Base-by-base conservation (phyloP, 2,329 filamentous ascomycete genomes). In the Nemania bipapillata region DNA sequence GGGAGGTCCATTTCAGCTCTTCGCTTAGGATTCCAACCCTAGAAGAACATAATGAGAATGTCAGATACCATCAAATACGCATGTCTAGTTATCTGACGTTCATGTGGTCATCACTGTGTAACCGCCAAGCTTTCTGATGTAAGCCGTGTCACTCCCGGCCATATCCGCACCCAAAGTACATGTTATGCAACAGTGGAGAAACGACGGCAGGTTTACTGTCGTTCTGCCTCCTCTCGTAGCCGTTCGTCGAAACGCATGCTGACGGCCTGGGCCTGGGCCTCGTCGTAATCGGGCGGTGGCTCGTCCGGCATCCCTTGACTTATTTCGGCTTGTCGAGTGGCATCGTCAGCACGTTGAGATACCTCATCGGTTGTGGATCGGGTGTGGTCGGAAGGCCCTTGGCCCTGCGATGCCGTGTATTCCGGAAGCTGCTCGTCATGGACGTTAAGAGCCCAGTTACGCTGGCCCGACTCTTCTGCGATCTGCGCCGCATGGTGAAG, bases 251-350 rank as follows among this genome's bases (percentile, higher is more conserved):
- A 81, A 58, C 81, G 83, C 77, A 84, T 87, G 69, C 81, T 85
- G 30, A 90, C 79, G 30, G 87, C 87, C 74, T 90, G 88, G n/a
- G 86, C 89, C 80, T 97, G 95, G 30, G 92, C 92, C 79, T 97
- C 93, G 76, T 97, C 94, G 77, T 98, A 98, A 40, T 90, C 92
- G 57, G 95, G 95, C 55, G 95, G 95, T 4, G 94, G 93, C 77
- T 96, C 94, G 81, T 90, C 76, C 75, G 93, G 81, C 82, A 80
- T 82, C 28, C 74, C 74, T 65, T 80, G 80, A 49, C 75, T 71
- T 60, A 73, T 72, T 59, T 79, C 77, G 40, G 61, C 71, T 63
- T 72, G 74, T 56, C 67, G 72, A 53, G 63, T 73, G 40, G 70
- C 70, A 68, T 77, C 74, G 24, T 74, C 73, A 24, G 72, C 73